Conservation (phyloP, 2,329 filamentous ascomycete species). For the Cercospora sp. region DNA sequence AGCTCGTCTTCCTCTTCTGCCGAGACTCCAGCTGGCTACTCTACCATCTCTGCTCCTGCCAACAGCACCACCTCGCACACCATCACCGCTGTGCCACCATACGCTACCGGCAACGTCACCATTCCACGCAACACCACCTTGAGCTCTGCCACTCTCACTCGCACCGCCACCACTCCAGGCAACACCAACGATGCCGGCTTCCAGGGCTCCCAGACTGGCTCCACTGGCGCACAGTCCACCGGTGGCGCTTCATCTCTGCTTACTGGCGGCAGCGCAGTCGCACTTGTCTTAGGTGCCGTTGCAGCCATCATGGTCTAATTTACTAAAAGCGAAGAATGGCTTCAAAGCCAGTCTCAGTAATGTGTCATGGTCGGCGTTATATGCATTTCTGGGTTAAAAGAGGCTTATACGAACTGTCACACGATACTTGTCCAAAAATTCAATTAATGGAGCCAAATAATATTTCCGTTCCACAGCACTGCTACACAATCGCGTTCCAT, state of each 20-base stretch:
- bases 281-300: slow-evolving; percentile 44
- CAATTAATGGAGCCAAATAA: not conserved
- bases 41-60: slow-evolving; percentile 15
- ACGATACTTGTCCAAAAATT: not conserved
- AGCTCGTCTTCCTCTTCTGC: slow-evolving; percentile 35
- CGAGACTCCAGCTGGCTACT: slow-evolving; percentile 33
- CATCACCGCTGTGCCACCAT: slow-evolving; percentile 23
- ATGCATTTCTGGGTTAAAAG: not conserved
- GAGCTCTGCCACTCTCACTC: slow-evolving; percentile 28
- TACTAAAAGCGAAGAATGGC: not conserved
- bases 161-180: slow-evolving; percentile 14
- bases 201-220: slow-evolving; percentile 20
- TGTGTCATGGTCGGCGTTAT: slow-evolving; percentile 2
- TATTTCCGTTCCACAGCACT: not conserved
- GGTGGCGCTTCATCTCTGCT: slow-evolving; percentile 23
- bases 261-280: slow-evolving; percentile 40
- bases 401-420: slow-evolving; percentile 1
- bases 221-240: slow-evolving; percentile 15
- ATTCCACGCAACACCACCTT: slow-evolving; percentile 36
- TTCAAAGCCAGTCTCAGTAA: not conserved
- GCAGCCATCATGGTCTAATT: slow-evolving; percentile 38
- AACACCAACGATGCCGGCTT: slow-evolving; percentile 20
- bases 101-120: slow-evolving; percentile 27
- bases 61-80: slow-evolving; percentile 15
- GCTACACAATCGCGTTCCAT: not conserved